These are phyloP conservation scores for Apostasia shenzhenica DNA, from an alignment of 106 monocot genomes.

Conservation along the genomic window DNA sequence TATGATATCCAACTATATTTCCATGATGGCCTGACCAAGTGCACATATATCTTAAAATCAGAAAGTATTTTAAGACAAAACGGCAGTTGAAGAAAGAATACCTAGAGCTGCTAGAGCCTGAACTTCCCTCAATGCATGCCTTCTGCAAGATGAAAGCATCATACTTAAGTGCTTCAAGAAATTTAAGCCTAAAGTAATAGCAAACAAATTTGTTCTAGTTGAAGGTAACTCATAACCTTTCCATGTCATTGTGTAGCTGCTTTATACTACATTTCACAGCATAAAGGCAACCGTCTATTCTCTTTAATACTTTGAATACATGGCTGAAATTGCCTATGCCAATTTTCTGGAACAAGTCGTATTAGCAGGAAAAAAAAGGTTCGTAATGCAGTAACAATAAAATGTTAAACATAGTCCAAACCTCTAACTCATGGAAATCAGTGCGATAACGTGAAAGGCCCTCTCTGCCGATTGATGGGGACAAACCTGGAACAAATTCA, in stretches of 20 bases:
- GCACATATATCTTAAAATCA: background rate
- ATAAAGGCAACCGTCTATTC: conserved; percentile 95
- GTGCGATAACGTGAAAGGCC: conserved; percentile 79
- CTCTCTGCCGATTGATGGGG: conserved; percentile 42
- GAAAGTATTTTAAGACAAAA: background rate
- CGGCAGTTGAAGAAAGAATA: conserved; percentile 1
- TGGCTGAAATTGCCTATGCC: conserved; percentile 84
- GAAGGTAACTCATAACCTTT: conserved; percentile 37
- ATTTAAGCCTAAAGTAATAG: background rate
- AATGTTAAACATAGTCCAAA: conserved; percentile 5
- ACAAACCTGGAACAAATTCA: conserved; percentile 41
- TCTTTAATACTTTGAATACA: conserved; percentile 89
- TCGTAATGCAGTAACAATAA: background rate
- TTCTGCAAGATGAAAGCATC: conserved; percentile 40
- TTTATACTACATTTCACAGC: conserved; percentile 80
- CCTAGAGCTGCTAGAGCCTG: conserved; percentile 95
- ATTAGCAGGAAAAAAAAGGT: background rate
- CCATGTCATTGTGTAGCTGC: conserved; percentile 53
- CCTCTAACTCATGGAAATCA: conserved; percentile 97
- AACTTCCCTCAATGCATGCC: conserved; percentile 84
- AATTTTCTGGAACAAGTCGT: conserved; percentile 62
- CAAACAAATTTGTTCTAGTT: background rate
- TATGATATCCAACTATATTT: conserved; percentile 83
- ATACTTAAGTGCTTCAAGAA: background rate
- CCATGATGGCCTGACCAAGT: conserved; percentile 59